Conservation (phyloP, 2,329 filamentous ascomycete species). For the Aureobasidium melanogenum region DNA sequence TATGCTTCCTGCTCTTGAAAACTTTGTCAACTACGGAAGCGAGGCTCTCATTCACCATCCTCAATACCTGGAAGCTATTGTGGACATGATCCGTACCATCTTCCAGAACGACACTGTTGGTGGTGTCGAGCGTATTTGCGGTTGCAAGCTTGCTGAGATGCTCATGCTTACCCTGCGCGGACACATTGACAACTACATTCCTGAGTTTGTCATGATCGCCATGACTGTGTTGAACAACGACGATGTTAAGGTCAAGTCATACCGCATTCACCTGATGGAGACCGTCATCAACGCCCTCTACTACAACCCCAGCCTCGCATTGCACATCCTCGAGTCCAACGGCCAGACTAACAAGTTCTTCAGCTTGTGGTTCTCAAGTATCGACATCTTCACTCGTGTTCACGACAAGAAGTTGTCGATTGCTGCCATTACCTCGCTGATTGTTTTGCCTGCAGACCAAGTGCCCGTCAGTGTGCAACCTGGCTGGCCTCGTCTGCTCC, state of each 20-base stretch:
- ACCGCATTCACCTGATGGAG: slow-evolving; percentile 94
- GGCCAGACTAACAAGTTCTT: slow-evolving; percentile 99
- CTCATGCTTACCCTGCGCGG: slow-evolving; percentile 93
- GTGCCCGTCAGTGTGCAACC: slow-evolving; percentile 88
- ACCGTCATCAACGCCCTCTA: slow-evolving; percentile 98
- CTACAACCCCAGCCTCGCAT: slow-evolving; percentile 81
- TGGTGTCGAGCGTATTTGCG: slow-evolving; percentile 89
- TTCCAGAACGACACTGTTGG: slow-evolving; percentile 88
- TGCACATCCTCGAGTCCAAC: slow-evolving; percentile 82
- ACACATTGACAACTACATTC: slow-evolving; percentile 78
- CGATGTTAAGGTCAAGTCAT: slow-evolving; percentile 82
- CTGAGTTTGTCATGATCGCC: slow-evolving; percentile 79
- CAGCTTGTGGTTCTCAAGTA: slow-evolving; percentile 94
- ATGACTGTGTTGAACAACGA: slow-evolving; percentile 71
- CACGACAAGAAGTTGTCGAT: slow-evolving; percentile 99
- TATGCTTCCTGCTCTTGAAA: slow-evolving; percentile 95
- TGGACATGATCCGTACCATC: slow-evolving; percentile 90
- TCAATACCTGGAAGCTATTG: slow-evolving; percentile 77
- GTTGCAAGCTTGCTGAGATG: slow-evolving; percentile 93
- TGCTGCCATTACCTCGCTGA: slow-evolving; percentile 77
- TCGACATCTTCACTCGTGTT: slow-evolving; percentile 84
- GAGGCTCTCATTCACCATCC: slow-evolving; percentile 73
- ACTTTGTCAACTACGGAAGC: slow-evolving; percentile 91
- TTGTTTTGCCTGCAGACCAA: slow-evolving; percentile 69
- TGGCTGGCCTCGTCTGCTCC: slow-evolving; percentile 87